Base-by-base conservation (phyloP, 176 grass and related monocot genomes). In the Ananas comosus region DNA sequence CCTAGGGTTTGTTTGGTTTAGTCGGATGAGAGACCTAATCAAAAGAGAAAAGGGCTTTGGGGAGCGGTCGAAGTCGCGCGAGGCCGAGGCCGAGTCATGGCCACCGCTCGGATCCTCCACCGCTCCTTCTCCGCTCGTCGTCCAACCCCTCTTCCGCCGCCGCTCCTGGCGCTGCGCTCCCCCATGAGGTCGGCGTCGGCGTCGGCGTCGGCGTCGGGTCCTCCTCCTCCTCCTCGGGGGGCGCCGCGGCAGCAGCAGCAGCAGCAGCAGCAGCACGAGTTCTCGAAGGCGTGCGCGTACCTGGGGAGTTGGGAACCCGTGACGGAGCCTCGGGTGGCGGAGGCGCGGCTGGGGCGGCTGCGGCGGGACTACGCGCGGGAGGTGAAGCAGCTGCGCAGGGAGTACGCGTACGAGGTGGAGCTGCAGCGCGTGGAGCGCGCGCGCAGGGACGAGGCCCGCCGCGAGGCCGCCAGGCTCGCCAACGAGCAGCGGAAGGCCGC, bases 341-440 rank as follows among this genome's bases (percentile, higher is more conserved):
- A 70, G 74, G 79, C 82, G 22, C 76, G 68, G 61, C 84, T 92
- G 61, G 84, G 89, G 27, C 76, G 88, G 64, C 79, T 92, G 57
- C 86, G 86, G 66, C 82, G 90, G 76, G 76, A 78, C 2, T 97
- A 92, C 58, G 79, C 66, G 53, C 81, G 76, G 68, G 82, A 93
- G 50, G 87, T 99, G 51, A 81, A 79, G 72, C 56, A 82, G 71
- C 74, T 90, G 21, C 87, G 89, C 18, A 67, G 47, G 50, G 80
- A 93, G 84, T 99, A 88, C 69, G 69, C 81, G 9, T 86, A 90
- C 63, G 94, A 99, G 80, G 53, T 87, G 77, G 82, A 99, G 82
- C 49, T 99, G 13, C 67, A 85, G 66, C 82, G 86, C 51, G 51
- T 72, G 47, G 89, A 93, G 80, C 81, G 83, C 72, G 81, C 90